Evolutionary conservation across 495 filamentous ascomycete genomes (phyloP), one percentile per base, ranked within the genome.

Genomic region (Xylaria telfairii): DNA sequence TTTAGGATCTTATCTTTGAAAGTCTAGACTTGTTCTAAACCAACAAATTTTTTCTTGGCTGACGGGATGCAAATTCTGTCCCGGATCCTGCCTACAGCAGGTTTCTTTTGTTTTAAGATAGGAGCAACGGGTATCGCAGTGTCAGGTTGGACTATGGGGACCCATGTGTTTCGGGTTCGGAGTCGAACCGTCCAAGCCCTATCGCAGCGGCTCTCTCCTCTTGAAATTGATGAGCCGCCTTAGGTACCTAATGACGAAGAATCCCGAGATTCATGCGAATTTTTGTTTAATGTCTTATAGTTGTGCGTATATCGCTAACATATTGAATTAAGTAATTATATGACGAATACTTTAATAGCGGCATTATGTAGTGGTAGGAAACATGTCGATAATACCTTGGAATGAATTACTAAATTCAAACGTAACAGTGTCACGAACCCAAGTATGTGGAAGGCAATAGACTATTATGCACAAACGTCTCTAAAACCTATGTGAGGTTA

Each of bases 1-100:
- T 37, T 42, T 54, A 32, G 21, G 7, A 28, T 66, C 46, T 54
- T 39, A 53, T 54, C 34, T 54, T n/a, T n/a, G 47, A 54, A 17
- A 47, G 47, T 34, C 64, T 54, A 54, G 64, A 42, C 30, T 24
- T 49, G 42, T n/a, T 37, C 28, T 26, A 37, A 65, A 24, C 51
- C n/a, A 19, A 51, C 10, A n/a, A 30, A 3, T 13, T 37, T 13
- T 37, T 28, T 54, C 46, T 66, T 41, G 64, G 46, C 64, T 30
- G 9, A 54, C 47, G 21, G 47, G 54, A 34, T n/a, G n/a, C 32
- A 39, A 54, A 46, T 15, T 21, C 37, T 19, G 13, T 64, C 1
- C 41, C 5, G 4, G 34, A 9, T 24, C 26, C n/a, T 17, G 4
- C 21, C 19, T 30, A 54, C 4, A 37, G 34, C 34, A 37, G 34